These are phyloP conservation scores for Apophysomyces sp. DNA, from an alignment of 371 early-diverging fungal species.

Conservation along the genomic window DNA sequence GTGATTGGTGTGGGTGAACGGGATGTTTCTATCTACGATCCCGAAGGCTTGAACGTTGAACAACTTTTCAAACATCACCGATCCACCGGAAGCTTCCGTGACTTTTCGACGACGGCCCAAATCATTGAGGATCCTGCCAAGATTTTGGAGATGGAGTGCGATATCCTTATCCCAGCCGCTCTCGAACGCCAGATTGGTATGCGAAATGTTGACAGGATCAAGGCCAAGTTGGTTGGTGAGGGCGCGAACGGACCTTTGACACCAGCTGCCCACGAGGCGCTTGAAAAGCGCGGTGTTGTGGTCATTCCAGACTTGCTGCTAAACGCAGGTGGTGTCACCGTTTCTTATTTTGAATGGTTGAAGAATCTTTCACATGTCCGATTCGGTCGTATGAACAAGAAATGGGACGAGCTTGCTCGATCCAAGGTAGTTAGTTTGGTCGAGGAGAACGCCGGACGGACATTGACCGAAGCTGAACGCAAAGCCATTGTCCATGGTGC, in stretches of 20 bases:
- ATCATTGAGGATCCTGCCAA: constrained; percentile 59
- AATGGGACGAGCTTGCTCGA: constrained; percentile 87
- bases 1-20: constrained; percentile 80
- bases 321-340: constrained; percentile 90
- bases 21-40: constrained; percentile 69
- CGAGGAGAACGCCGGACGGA: constrained; percentile 74
- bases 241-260: constrained; percentile 90
- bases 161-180: constrained; percentile 85
- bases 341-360: constrained; percentile 84
- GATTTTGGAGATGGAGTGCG: constrained; percentile 81
- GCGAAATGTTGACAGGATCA: constrained; percentile 73
- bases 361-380: constrained; percentile 87
- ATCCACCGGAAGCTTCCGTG: constrained; percentile 69
- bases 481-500: constrained; percentile 78
- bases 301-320: constrained; percentile 83
- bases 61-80: constrained; percentile 66
- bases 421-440: constrained; percentile 73
- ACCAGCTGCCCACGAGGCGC: constrained; percentile 73
- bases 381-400: constrained; percentile 90
- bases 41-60: constrained; percentile 74
- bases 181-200: constrained; percentile 86
- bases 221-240: constrained; percentile 88
- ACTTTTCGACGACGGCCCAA: constrained; percentile 64
- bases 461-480: constrained; percentile 4
- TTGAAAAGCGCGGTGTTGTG: constrained; percentile 66